Evolutionary conservation across 2,329 filamentous ascomycete species (phyloP), one percentile per base, ranked within the genome.

Genomic region (Chlorencoelia australis): DNA sequence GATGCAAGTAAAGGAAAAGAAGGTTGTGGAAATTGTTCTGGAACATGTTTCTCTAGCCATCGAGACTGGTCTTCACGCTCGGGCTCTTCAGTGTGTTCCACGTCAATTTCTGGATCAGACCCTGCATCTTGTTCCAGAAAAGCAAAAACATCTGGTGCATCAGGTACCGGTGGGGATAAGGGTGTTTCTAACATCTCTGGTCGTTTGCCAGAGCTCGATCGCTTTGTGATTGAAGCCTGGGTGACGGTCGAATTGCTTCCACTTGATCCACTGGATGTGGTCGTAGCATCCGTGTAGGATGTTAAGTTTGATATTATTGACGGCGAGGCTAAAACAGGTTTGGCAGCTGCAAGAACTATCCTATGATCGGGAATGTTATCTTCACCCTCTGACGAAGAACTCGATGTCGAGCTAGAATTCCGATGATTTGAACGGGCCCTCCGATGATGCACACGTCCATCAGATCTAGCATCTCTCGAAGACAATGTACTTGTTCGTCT

Each of bases 221-320:
- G 43, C 45, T 46, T 52, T 7, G 35, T 48, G 7, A 54, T 48
- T 8, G 56, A 56, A n/a, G 46, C 43, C 34, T 56, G 58, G 4
- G 59, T 64, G 15, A 64, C 51, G 3, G 63, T 65, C 7, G 62
- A 61, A 39, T 56, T 57, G 42, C 62, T 65, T 20, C 58, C 60
- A 39, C 56, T 64, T 7, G 63, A 64, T 32, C 56, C 55, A 21
- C 55, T 56, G 0, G 61, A 62, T 8, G 58, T 57, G 35, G 52
- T 57, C 2, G 57, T 57, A 16, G 46, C 44, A 2, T 48, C 49
- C 1, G 56, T 51, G 7, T 53, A 28, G 24, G 45, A 49, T 4
- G 57, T 59, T 5, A 55, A 36, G 18, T 47, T 49, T 3, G 57
- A 59, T n/a, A 54, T 37, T 14, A 51, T 46, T 7, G 56, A 56